Conservation (phyloP, 768 basidiomycete species). For the Mycena leptocephala region DNA sequence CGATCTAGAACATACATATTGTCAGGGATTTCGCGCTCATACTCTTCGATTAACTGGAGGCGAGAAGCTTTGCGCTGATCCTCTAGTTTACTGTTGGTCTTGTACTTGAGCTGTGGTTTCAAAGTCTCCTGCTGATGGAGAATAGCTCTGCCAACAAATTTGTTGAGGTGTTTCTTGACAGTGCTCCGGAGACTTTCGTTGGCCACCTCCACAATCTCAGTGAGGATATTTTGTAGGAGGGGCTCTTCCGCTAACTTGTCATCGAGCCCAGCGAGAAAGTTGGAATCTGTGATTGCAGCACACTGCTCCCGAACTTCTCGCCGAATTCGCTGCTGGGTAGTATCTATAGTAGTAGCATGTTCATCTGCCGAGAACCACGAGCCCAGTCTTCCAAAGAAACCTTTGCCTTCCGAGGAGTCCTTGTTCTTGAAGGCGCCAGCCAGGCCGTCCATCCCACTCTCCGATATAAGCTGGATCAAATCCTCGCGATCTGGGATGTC, state of each 20-base stretch:
- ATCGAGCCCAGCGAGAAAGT: conserved; percentile 27
- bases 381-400: background rate
- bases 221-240: conserved; percentile 19
- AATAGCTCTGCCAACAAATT: background rate
- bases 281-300: conserved; percentile 9
- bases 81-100: background rate
- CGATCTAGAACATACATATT: background rate
- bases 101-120: conserved; percentile 13
- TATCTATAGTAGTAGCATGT: background rate
- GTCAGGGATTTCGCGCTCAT: conserved; percentile 3
- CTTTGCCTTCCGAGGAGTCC: conserved; percentile 16
- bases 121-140: conserved; percentile 22
- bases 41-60: conserved; percentile 25
- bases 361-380: conserved; percentile 11
- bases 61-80: conserved; percentile 23
- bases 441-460: conserved; percentile 17
- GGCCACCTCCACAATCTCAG: conserved; percentile 15
- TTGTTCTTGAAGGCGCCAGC: background rate
- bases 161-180: conserved; percentile 4
- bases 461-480: conserved; percentile 21
- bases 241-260: conserved; percentile 32
- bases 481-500: conserved; percentile 31
- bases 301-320: background rate
- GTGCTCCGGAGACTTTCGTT: background rate
- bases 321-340: conserved; percentile 16